Evolutionary conservation across 1,284 basidiomycete genomes (phyloP).

Genomic region (Microbotryum silenes-acaulis): DNA sequence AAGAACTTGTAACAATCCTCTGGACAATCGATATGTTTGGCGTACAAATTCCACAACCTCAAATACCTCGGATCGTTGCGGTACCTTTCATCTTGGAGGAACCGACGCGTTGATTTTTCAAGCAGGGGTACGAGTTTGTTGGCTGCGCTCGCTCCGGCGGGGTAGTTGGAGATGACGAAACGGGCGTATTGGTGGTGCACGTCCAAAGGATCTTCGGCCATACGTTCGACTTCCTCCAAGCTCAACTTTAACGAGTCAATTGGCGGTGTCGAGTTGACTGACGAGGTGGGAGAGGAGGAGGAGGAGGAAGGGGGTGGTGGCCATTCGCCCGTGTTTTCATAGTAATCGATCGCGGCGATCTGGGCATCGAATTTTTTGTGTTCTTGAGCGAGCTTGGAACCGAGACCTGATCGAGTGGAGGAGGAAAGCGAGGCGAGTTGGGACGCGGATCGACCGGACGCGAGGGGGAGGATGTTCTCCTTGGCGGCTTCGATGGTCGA

Average conservation of each 20-base stretch:
- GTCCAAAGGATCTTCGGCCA: constrained; percentile 45
- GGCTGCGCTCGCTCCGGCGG: constrained; percentile 51
- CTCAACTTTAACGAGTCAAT: constrained; percentile 54
- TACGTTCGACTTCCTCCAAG: constrained; percentile 21
- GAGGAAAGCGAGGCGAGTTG: constrained; percentile 47
- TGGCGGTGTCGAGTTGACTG: constrained; percentile 30
- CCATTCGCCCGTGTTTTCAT: constrained; percentile 24
- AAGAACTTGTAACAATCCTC: constrained; percentile 68
- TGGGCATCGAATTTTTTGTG: constrained; percentile 42
- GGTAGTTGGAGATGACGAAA: constrained; percentile 32
- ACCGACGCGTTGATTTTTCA: constrained; percentile 66
- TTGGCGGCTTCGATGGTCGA: constrained; percentile 49
- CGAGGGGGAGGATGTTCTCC: constrained; percentile 53
- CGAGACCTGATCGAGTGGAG: constrained; percentile 41
- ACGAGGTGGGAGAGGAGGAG: background rate
- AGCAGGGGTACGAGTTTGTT: constrained; percentile 58
- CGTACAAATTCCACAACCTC: constrained; percentile 77
- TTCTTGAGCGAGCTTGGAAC: constrained; percentile 42
- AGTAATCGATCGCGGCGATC: constrained; percentile 42
- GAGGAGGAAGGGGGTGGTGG: background rate
- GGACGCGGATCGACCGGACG: constrained; percentile 50
- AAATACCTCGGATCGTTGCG: constrained; percentile 80
- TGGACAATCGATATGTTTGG: constrained; percentile 49
- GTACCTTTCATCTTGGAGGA: constrained; percentile 71
- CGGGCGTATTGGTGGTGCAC: constrained; percentile 40